Base-by-base conservation (phyloP, 768 basidiomycete species). In the Pholiota molesta region DNA sequence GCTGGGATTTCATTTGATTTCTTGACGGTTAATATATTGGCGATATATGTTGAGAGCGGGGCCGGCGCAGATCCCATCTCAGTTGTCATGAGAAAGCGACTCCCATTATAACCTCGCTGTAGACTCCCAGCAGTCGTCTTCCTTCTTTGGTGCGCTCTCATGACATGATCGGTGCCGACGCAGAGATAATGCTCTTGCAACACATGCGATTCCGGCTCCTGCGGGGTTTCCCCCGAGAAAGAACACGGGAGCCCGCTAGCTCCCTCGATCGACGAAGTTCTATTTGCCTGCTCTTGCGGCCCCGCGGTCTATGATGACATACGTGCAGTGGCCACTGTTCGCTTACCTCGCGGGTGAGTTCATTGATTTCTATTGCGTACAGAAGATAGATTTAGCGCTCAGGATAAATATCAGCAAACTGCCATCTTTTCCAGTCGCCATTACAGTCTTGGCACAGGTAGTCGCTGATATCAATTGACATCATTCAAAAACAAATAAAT, bases 151-250 rank as follows among this genome's bases (percentile, higher is more conserved):
- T 26, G 17, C 16, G 17, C 10, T 26, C 29, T 21, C 47, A 56
- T 42, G 21, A 35, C 61, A 52, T 31, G 57, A 60, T 64, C 66
- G 66, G 66, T 67, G 58, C 66, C 66, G 66, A 67, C 52, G 56
- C 31, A 23, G 37, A 21, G 47, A 56, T 49, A 44, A 53, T 42
- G 19, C 49, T 39, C 37, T 44, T 21, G 1, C 31, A 33, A 13
- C 39, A 39, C 55, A 47, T 62, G 59, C 57, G 52, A 54, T 61
- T 60, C 60, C 62, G 62, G 60, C 37, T 45, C 61, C 39, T 37
- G 19, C 62, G 62, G 45, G 45, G 55, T 55, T 62, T 61, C 53
- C 61, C 59, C 63, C 55, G 63, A 62, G 66, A 64, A 40, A 40
- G 47, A 60, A n/a, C 28, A 61, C 47, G 52, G 23, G 45, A 58